Conservation (phyloP, 1,284 basidiomycete genomes). For the Puccinia hordei region DNA sequence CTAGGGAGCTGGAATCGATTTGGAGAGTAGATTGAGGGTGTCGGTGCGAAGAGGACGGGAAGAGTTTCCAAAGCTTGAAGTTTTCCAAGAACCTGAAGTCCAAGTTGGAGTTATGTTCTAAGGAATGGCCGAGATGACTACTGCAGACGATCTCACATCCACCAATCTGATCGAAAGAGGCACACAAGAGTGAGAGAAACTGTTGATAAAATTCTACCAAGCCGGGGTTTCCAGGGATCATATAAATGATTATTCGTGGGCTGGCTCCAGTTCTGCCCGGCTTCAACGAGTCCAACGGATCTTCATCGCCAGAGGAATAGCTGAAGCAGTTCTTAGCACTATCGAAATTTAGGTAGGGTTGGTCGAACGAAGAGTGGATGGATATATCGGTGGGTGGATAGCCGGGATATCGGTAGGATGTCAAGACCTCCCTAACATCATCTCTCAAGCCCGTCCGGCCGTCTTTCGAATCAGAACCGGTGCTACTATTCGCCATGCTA, state of each 20-base stretch:
- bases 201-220: constrained; percentile 40
- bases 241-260: constrained; percentile 16
- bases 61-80: constrained; percentile 2
- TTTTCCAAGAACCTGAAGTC: constrained; percentile 38
- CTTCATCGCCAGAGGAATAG: neutral
- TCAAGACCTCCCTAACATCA: neutral
- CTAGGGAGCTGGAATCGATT: neutral
- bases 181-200: constrained; percentile 16
- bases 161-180: neutral
- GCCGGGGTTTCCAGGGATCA: constrained; percentile 47
- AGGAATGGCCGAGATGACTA: constrained; percentile 40
- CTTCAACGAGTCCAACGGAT: neutral
- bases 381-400: constrained; percentile 25
- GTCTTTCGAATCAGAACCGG: neutral
- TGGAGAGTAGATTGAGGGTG: neutral
- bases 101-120: constrained; percentile 27
- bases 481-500: neutral
- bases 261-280: too few relatives aligned
- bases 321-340: constrained; percentile 12
- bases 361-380: constrained; percentile 17
- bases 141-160: constrained; percentile 43
- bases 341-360: constrained; percentile 24
- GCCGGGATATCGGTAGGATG: constrained; percentile 17
- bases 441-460: neutral
- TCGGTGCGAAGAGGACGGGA: neutral